phyloP scores from a whole-genome alignment of 2,329 filamentous ascomycete species.

The Hymenoscyphus fructigenus region DNA sequence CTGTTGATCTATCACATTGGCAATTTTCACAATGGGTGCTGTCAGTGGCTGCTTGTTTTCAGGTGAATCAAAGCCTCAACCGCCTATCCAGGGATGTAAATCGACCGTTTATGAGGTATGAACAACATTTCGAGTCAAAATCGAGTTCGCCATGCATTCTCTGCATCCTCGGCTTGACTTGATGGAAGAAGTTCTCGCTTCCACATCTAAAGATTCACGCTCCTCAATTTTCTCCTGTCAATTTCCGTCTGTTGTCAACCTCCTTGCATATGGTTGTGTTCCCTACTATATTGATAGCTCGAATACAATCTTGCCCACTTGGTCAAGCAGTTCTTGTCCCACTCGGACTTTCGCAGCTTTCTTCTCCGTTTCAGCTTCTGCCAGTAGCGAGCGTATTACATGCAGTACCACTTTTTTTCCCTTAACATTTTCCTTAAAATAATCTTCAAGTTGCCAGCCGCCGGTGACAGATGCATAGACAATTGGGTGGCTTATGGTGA shows the following conservation, averaged over 20 bases:
- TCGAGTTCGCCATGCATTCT: neutral
- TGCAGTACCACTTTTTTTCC: conserved; percentile 1
- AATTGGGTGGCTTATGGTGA: neutral
- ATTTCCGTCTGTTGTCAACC: conserved; percentile 6
- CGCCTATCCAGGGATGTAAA: neutral
- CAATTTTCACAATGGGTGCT: neutral
- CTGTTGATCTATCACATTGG: conserved; percentile 1
- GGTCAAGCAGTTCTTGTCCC: conserved; percentile 7
- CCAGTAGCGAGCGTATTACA: conserved; percentile 1
- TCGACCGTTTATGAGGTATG: neutral
- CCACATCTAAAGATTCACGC: neutral
- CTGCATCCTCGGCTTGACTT: neutral
- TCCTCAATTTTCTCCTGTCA: neutral
- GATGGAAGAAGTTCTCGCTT: neutral
- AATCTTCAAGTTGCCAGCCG: neutral
- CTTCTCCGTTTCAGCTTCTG: conserved; percentile 12
- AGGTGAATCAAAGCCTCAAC: neutral
- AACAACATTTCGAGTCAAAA: neutral
- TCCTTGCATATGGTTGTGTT: conserved; percentile 6
- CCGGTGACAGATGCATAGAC: neutral
- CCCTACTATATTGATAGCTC: neutral
- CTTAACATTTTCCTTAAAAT: neutral
- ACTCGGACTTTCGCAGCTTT: conserved; percentile 16
- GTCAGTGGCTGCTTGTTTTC: neutral
- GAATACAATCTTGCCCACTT: conserved; percentile 11